phyloP scores from a whole-genome alignment of 768 basidiomycete species.

The Lentinus brumalis region DNA sequence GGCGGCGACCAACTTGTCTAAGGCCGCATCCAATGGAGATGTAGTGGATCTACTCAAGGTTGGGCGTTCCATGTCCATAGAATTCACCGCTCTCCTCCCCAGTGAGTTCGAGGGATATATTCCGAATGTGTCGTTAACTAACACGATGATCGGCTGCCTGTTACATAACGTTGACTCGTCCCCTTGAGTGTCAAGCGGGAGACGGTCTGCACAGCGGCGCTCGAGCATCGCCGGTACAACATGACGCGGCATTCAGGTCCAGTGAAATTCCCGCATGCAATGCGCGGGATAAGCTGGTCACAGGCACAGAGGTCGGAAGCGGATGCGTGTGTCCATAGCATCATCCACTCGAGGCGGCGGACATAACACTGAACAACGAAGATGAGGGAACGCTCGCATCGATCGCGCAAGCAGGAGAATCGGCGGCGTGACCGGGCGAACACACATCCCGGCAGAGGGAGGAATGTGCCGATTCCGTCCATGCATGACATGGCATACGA shows the following conservation, averaged over 20 bases:
- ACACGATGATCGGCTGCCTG: not conserved
- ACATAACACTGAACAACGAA: not conserved
- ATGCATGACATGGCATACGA: not conserved
- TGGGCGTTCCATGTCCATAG: not conserved
- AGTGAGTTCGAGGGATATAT: not conserved
- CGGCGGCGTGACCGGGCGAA: not conserved
- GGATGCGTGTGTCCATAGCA: not conserved
- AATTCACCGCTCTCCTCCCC: slow-evolving; percentile 5
- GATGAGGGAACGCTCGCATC: not conserved
- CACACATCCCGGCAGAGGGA: not conserved
- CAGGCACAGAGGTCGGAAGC: not conserved
- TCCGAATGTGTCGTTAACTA: not conserved
- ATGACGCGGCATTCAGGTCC: not conserved
- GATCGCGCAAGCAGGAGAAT: not conserved
- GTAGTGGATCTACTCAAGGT: slow-evolving; percentile 1
- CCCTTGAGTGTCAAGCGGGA: not conserved
- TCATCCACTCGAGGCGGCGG: not conserved
- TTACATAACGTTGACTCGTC: not conserved
- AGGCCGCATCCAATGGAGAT: not conserved
- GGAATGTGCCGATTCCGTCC: not conserved
- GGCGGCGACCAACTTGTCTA: slow-evolving; percentile 2
- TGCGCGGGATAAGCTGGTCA: not conserved
- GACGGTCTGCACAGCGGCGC: not conserved
- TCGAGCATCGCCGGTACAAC: not conserved
- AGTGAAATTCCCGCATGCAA: not conserved